A percentile compares a stretch with the other conserved stretches of the same genome.
phyloP scores from a whole-genome alignment of 2,329 filamentous ascomycete genomes.

The Dothistroma septosporum region DNA sequence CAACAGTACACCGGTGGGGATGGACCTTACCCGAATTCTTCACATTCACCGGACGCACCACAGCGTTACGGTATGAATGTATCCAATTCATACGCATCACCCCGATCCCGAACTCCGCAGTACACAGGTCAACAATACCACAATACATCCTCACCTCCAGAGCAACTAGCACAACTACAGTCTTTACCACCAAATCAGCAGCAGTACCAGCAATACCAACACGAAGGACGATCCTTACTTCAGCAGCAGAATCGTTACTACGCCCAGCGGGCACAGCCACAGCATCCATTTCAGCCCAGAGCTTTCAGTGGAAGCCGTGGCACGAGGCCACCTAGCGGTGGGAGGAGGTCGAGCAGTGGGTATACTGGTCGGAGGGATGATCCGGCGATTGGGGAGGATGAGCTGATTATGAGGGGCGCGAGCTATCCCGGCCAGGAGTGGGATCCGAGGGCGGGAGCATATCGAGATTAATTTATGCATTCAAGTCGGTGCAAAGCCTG shows the following conservation, averaged over 20 bases:
- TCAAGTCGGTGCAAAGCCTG: too few species aligned
- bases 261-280: conserved; percentile 9
- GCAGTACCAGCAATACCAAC: conserved; percentile 10
- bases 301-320: background rate
- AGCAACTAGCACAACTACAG: background rate
- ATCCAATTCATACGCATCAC: background rate
- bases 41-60: background rate
- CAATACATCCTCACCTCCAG: background rate
- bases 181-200: conserved; percentile 8
- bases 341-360: conserved; percentile 16
- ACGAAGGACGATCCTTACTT: conserved; percentile 3
- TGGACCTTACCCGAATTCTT: background rate
- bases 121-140: conserved; percentile 8
- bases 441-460: conserved; percentile 45
- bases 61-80: background rate
- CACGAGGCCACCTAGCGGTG: background rate
- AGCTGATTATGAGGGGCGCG: conserved; percentile 56
- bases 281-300: conserved; percentile 1
- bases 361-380: conserved; percentile 29
- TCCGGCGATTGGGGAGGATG: conserved; percentile 26
- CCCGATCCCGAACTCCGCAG: conserved; percentile 4
- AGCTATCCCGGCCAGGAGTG: conserved; percentile 69
- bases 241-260: conserved; percentile 11
- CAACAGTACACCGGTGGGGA: background rate
- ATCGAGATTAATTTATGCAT: background rate